Percentiles rank a stretch among this genome's conserved stretches.
Conservation (phyloP, 2,329 filamentous ascomycete genomes). For the Fusarium pseudonygamai region DNA sequence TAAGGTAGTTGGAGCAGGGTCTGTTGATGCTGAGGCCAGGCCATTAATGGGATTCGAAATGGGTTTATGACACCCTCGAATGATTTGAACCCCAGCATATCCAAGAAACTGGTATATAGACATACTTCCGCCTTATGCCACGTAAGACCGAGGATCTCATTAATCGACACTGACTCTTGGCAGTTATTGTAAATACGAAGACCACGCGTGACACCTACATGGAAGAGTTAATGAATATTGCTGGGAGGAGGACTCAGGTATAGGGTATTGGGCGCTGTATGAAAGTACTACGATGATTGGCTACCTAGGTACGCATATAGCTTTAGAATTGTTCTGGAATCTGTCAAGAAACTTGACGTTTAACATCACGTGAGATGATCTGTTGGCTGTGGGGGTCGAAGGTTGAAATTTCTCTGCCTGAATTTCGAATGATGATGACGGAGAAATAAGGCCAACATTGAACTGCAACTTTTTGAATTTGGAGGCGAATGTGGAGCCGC, state of each 20-base stretch:
- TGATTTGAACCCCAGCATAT: too few relatives aligned
- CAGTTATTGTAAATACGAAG: background rate
- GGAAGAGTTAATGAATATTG: too few relatives aligned
- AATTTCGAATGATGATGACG: background rate
- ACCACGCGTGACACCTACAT: too few relatives aligned
- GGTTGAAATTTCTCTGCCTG: background rate
- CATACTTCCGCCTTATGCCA: too few relatives aligned
- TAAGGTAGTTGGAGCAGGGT: background rate
- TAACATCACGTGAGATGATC: conserved; percentile 16
- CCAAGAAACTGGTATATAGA: too few relatives aligned
- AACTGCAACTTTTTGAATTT: background rate
- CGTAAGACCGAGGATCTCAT: background rate
- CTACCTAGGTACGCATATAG: background rate
- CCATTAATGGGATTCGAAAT: background rate
- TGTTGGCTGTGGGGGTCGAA: background rate
- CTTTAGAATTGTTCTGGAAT: conserved; percentile 19
- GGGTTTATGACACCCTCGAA: background rate
- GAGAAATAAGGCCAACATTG: conserved; percentile 3
- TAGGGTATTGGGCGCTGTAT: background rate
- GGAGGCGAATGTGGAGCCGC: conserved; percentile 10
- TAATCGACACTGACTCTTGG: background rate
- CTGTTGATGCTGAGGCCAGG: background rate
- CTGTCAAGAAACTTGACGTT: background rate
- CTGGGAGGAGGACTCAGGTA: background rate
- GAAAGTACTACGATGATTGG: background rate